These are phyloP conservation scores for Actinomortierella ambigua DNA, from an alignment of 371 early-diverging fungal genomes.

Conservation along the genomic window DNA sequence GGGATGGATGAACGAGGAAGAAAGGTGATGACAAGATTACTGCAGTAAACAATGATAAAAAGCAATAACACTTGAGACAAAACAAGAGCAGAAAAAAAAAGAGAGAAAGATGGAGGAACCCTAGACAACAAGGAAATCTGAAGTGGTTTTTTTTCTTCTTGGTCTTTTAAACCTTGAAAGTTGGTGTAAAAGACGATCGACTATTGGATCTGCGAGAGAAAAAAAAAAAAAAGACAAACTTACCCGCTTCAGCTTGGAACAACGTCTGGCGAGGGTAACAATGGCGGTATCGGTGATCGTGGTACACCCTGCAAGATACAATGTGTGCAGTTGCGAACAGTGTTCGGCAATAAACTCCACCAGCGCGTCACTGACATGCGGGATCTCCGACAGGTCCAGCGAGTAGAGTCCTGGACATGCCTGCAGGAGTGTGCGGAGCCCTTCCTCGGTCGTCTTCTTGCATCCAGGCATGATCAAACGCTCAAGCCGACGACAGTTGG, in stretches of 20 bases:
- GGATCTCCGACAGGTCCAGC: constrained; percentile 39
- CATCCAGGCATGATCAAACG: constrained; percentile 64
- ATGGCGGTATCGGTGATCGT: constrained; percentile 41
- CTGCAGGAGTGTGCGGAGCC: constrained; percentile 49
- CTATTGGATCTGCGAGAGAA: not conserved
- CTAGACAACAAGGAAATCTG: too few species aligned
- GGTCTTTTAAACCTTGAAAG: not conserved
- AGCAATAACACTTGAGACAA: too few species aligned
- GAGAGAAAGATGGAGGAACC: too few species aligned
- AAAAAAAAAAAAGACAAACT: constrained; percentile 3
- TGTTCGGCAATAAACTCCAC: constrained; percentile 27
- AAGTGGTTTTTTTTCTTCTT: constrained; percentile 1
- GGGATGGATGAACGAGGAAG: not conserved
- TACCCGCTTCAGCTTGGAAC: constrained; percentile 28
- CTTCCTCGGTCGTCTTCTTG: constrained; percentile 50
- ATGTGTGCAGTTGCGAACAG: constrained; percentile 42
- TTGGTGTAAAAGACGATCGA: not conserved
- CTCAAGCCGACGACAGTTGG: constrained; percentile 60
- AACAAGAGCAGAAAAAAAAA: not conserved
- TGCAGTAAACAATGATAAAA: too few species aligned
- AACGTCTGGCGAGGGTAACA: constrained; percentile 19
- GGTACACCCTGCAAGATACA: constrained; percentile 37
- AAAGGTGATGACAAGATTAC: too few species aligned
- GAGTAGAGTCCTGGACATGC: constrained; percentile 23
- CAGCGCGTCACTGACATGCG: constrained; percentile 29